Conservation (phyloP, 306 rosid species). For the Trifolium repens region DNA sequence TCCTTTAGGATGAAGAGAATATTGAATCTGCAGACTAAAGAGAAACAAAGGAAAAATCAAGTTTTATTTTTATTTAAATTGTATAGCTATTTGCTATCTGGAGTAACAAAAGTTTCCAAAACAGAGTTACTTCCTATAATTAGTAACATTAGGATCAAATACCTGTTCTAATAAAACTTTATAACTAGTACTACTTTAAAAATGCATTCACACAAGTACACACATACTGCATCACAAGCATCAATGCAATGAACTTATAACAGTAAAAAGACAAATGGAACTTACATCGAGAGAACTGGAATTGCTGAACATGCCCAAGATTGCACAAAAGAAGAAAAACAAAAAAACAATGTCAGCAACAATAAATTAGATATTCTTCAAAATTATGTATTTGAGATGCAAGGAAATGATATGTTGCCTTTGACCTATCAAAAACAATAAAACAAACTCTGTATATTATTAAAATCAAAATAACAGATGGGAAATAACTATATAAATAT, state of each 20-base stretch:
- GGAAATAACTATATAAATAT: neutral
- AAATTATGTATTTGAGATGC: conserved; percentile 17
- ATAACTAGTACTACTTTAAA: conserved; percentile 13
- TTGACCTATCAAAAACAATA: conserved; percentile 19
- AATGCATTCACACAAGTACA: conserved; percentile 21
- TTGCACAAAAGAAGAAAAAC: conserved; percentile 45
- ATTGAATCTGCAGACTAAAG: neutral
- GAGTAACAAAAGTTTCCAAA: conserved; percentile 26
- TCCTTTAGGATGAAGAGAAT: conserved; percentile 12
- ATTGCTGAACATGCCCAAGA: conserved; percentile 73
- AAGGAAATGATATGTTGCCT: conserved; percentile 9
- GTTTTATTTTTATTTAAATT: neutral
- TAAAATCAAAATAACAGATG: neutral
- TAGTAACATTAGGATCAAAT: conserved; percentile 28
- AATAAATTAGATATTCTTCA: conserved; percentile 28
- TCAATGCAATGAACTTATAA: conserved; percentile 25
- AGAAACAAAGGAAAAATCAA: conserved; percentile 19
- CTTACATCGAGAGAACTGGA: conserved; percentile 99
- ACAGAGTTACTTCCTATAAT: conserved; percentile 6
- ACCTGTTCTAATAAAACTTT: neutral
- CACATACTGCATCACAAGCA: conserved; percentile 35
- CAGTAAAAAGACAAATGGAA: conserved; percentile 37
- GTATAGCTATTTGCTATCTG: neutral
- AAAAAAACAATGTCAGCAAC: conserved; percentile 53
- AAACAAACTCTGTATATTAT: neutral